Evolutionary conservation across 148 eudicot species (phyloP).

Genomic region (Vaccinium vitisidaea): DNA sequence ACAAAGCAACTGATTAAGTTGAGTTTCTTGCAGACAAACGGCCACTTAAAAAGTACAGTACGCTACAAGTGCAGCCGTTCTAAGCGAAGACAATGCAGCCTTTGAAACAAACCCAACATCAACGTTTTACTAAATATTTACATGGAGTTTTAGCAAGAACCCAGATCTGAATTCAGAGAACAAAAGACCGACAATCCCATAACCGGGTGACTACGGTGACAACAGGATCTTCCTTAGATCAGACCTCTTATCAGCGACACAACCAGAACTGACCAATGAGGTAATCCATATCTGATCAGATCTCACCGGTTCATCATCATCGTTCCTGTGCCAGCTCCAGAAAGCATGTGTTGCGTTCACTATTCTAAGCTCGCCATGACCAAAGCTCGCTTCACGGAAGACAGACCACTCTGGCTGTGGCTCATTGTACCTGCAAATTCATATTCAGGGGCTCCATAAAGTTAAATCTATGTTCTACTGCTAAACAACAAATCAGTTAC

Average conservation of each 20-base stretch:
- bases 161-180: not conserved
- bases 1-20: not conserved
- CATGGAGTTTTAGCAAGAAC: not conserved
- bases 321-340: constrained; percentile 96
- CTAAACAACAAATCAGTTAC: not conserved
- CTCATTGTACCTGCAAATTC: constrained; percentile 51
- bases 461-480: not conserved
- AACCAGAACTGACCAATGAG: constrained; percentile 65
- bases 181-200: not conserved
- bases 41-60: not conserved
- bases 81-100: not conserved
- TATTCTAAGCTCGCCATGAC: constrained; percentile 83
- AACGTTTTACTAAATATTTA: not conserved
- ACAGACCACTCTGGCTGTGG: constrained; percentile 87
- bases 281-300: constrained; percentile 85
- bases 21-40: not conserved
- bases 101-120: not conserved
- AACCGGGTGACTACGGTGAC: constrained; percentile 33
- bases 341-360: constrained; percentile 64
- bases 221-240: constrained; percentile 48
- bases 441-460: not conserved
- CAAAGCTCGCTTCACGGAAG: constrained; percentile 91
- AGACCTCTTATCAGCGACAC: constrained; percentile 39
- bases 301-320: constrained; percentile 81
- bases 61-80: not conserved